phyloP scores from a whole-genome alignment of 352 stramenopile species.

The Globisporangium irregulare region DNA sequence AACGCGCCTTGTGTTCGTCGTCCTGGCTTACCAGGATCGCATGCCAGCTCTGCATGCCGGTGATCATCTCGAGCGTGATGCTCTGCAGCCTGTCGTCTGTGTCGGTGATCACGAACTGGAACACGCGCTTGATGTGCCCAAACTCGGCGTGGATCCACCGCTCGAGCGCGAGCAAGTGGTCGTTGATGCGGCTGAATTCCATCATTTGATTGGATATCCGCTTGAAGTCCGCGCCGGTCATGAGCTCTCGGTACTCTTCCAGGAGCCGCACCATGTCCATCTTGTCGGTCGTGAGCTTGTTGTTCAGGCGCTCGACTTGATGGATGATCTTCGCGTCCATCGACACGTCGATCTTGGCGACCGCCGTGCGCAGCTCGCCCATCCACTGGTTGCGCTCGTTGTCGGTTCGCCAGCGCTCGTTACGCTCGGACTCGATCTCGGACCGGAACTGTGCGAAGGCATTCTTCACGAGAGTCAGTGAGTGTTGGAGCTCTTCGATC shows the following conservation, averaged over 20 bases:
- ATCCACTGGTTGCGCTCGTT: slow-evolving; percentile 31
- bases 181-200: slow-evolving; percentile 53
- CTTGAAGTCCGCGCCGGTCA: slow-evolving; percentile 44
- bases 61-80: slow-evolving; percentile 32
- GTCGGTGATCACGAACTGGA: slow-evolving; percentile 38
- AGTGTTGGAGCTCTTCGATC: slow-evolving; percentile 30
- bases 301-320: slow-evolving; percentile 44
- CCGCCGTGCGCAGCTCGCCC: slow-evolving; percentile 23
- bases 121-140: slow-evolving; percentile 42
- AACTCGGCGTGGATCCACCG: slow-evolving; percentile 57
- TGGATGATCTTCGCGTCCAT: slow-evolving; percentile 39
- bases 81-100: slow-evolving; percentile 36
- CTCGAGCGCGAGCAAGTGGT: slow-evolving; percentile 57
- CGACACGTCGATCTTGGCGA: slow-evolving; percentile 35
- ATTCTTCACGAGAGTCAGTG: slow-evolving; percentile 37
- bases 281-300: slow-evolving; percentile 44
- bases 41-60: slow-evolving; percentile 29
- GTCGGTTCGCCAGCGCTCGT: slow-evolving; percentile 40
- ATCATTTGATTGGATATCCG: slow-evolving; percentile 45
- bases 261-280: slow-evolving; percentile 45
- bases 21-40: slow-evolving; percentile 32
- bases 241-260: slow-evolving; percentile 51
- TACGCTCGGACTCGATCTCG: slow-evolving; percentile 60
- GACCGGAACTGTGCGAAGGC: slow-evolving; percentile 39
- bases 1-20: slow-evolving; percentile 26